Evolutionary conservation across 129 eudicot species (phyloP).

Genomic region (Flaveria ramosissima): DNA sequence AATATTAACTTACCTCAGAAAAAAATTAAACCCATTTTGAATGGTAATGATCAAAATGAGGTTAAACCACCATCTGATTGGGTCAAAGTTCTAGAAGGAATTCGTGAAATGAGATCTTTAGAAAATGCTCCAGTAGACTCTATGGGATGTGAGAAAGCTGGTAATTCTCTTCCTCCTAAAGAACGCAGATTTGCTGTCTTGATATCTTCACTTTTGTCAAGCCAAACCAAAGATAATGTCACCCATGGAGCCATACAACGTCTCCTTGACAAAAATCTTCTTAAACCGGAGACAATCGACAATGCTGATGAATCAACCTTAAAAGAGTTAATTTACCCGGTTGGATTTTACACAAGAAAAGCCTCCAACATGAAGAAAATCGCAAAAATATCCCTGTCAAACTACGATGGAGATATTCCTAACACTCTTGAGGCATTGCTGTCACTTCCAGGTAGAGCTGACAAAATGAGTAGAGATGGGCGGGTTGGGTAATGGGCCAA

Average conservation of each 20-base stretch:
- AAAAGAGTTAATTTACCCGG: conserved; percentile 82
- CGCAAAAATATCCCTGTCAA: conserved; percentile 58
- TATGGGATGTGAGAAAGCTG: conserved; percentile 98
- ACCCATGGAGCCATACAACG: conserved; percentile 93
- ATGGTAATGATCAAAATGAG: conserved; percentile 10
- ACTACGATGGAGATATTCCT: conserved; percentile 87
- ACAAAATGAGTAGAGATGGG: background rate
- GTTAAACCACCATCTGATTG: conserved; percentile 64
- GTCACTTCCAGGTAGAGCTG: conserved; percentile 73
- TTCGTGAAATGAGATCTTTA: conserved; percentile 79
- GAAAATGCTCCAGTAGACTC: conserved; percentile 90
- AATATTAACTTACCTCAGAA: conserved; percentile 28
- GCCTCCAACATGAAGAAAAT: conserved; percentile 88
- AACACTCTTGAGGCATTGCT: conserved; percentile 70
- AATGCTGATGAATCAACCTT: conserved; percentile 65
- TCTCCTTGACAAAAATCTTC: conserved; percentile 67
- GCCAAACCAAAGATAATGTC: conserved; percentile 94
- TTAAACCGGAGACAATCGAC: conserved; percentile 73
- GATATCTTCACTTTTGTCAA: conserved; percentile 82
- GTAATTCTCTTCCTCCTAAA: conserved; percentile 90
- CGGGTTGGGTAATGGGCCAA: background rate
- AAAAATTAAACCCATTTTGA: conserved; percentile 18
- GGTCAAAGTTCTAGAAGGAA: conserved; percentile 86
- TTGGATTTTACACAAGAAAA: conserved; percentile 92
- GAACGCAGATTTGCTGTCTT: conserved; percentile 91